Evolutionary conservation across 176 grass and related monocot species (phyloP), one percentile per base, ranked within the genome.

Genomic region (Otatea glauca): DNA sequence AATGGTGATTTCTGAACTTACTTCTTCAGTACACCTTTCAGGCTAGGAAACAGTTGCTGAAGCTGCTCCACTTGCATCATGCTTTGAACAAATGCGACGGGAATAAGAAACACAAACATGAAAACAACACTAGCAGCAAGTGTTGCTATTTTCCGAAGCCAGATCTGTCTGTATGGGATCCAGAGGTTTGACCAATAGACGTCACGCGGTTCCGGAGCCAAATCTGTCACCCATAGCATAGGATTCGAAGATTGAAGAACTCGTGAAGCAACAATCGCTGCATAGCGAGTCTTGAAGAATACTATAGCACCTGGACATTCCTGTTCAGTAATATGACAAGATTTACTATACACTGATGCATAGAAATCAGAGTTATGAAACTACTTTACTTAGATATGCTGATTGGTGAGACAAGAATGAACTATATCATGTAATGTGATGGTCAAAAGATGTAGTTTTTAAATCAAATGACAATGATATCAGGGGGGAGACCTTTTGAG

Each of bases 261-360:
- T 65, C 72, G 85, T n/a, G 92, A 91, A 21, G 92, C 95, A 12
- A 98, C 91, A 39, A 92, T 65, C 8, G 95, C 91, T 32, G 92
- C 95, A 70, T 94, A 98, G 1, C 95, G 95, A 73, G 95, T 98
- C 85, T 98, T 95, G 91, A 98, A 98, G 76, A 98, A 98, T 56
- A 98, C 91, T 68, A 98, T 92, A 41, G 95, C 95, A 75, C 92
- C 86, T 54, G 93, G 88, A 48, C 92, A 93, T 16, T 93, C 93
- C 92, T 98, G 83, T 75, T 86, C 18, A 47, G 66, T 37, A 79
- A 70, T 39, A 76, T 12, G 56, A 88, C 60, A 83, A 39, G 4
- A 74, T 43, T 83, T 76, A 79, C 8, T 43, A 43, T 43, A 43
- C 37, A 6, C 4, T 35, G 43, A 81, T 81, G 71, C 35, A 83